Percentiles rank a stretch among this genome's conserved stretches.
Conservation (phyloP, 345 rosid genomes). For the Linum tenue region DNA sequence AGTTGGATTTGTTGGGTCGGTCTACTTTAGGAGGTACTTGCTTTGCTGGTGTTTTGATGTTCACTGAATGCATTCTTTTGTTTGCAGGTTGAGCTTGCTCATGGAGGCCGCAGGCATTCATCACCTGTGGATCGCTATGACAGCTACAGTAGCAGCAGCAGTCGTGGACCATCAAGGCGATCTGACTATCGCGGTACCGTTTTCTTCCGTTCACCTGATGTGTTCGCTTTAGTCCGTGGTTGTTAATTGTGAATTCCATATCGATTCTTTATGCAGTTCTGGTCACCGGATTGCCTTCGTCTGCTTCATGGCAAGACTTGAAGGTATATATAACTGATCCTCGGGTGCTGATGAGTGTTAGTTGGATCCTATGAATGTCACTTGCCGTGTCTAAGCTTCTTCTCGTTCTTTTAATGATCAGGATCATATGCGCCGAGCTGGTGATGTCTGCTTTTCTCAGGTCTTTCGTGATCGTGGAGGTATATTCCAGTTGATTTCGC, state of each 20-base stretch:
- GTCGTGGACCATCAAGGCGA: not conserved
- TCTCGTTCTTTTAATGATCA: not conserved
- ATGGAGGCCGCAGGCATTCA: conserved; percentile 82
- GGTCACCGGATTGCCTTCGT: conserved; percentile 78
- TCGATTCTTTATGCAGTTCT: conserved; percentile 19
- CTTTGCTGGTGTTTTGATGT: not conserved
- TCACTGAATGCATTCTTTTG: not conserved
- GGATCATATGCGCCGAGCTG: conserved; percentile 17
- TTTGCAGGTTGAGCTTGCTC: conserved; percentile 86
- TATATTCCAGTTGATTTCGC: not conserved
- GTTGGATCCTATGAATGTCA: too few species aligned
- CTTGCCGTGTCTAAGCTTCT: too few species aligned
- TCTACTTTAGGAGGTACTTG: not conserved
- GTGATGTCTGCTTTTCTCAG: conserved; percentile 17
- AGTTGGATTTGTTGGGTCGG: not conserved
- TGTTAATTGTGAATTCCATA: not conserved
- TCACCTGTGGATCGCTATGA: conserved; percentile 65
- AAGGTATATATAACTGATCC: not conserved
- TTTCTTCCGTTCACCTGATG: not conserved
- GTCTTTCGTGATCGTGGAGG: conserved; percentile 16
- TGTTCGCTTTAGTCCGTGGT: not conserved
- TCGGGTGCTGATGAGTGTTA: too few species aligned
- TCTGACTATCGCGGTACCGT: not conserved
- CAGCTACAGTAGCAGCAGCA: conserved; percentile 22
- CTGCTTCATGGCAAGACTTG: conserved; percentile 45